Percentiles rank a stretch among this genome's conserved stretches.
These are phyloP conservation scores for Capsella bursapastoris DNA, from an alignment of 345 rosid species.

Conservation along the genomic window DNA sequence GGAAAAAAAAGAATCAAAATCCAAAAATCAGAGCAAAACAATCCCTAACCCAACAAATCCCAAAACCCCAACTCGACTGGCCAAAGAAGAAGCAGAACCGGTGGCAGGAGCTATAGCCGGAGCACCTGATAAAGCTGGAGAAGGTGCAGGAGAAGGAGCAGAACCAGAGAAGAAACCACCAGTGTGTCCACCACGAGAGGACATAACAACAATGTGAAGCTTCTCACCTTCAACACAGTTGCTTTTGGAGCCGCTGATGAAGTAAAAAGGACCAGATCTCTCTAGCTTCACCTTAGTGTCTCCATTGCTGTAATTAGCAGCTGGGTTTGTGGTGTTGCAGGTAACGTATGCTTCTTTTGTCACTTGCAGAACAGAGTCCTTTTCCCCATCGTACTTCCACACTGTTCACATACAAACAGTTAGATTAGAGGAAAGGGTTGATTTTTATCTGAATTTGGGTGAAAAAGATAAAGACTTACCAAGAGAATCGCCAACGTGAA, in stretches of 20 bases:
- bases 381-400: conserved; percentile 70
- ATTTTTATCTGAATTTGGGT: neutral
- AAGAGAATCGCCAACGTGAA: conserved; percentile 66
- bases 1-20: neutral
- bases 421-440: neutral
- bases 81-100: conserved; percentile 29
- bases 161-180: conserved; percentile 42
- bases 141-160: conserved; percentile 49
- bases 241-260: conserved; percentile 48
- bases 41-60: conserved; percentile 34
- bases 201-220: conserved; percentile 41
- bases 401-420: conserved; percentile 44
- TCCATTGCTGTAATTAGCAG: conserved; percentile 39
- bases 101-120: conserved; percentile 38
- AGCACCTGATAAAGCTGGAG: conserved; percentile 12
- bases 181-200: conserved; percentile 35
- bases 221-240: conserved; percentile 47
- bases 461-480: conserved; percentile 42
- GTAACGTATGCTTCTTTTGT: conserved; percentile 43
- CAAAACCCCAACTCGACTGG: conserved; percentile 11
- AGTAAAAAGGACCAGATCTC: conserved; percentile 44
- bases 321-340: conserved; percentile 46
- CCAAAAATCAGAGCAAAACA: conserved; percentile 9
- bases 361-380: conserved; percentile 54
- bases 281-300: conserved; percentile 47